Evolutionary conservation across 2,329 filamentous ascomycete genomes (phyloP), one percentile per base, ranked within the genome.

Genomic region (Helotiales sp.): DNA sequence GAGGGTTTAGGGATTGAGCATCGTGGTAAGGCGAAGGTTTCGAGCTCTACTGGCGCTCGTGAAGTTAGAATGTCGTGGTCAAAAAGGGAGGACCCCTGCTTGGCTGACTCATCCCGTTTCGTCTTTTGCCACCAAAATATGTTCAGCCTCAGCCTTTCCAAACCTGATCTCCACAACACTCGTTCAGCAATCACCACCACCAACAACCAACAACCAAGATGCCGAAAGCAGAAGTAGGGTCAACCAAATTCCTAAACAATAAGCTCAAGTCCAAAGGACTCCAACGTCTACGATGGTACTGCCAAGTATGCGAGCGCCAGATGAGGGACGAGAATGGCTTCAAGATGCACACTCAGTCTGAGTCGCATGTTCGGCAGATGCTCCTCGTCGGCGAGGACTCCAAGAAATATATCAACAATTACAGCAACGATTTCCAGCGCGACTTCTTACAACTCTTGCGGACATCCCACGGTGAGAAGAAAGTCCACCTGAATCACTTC

Each of bases 201-300:
- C 40, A 38, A 38, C 34, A 2, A 42, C 40, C 40, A 44, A 38
- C 31, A 15, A 38, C 19, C 77, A 88, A 72, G 52, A 98, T 98
- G 93, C 88, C 88, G 53, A 91, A 90, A 79, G 95, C 95, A 69
- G 95, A 98, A 79, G 87, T 91, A 54, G 95, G 95, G 63, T 90
- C 88, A 56, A 91, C 88, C n/a, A 98, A 97, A 77, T 84, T 91
- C 73, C 82, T 98, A 59, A 86, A 84, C 75, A 98, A 98, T 77
- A 89, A 92, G 76, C 87, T 96, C 78, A 97, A 96, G 76, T 83
- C 85, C 62, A 89, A 91, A 72, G 87, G 86, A 54, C 75, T 86
- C 10, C 89, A 95, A 69, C 83, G 93, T 6, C 79, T 99, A 54
- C 84, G 93, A 72, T 99, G 91, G 90, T 98, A 93, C 77, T 97